Conservation (phyloP, 441 rosid genomes). For the Bruguiera hainesii region DNA sequence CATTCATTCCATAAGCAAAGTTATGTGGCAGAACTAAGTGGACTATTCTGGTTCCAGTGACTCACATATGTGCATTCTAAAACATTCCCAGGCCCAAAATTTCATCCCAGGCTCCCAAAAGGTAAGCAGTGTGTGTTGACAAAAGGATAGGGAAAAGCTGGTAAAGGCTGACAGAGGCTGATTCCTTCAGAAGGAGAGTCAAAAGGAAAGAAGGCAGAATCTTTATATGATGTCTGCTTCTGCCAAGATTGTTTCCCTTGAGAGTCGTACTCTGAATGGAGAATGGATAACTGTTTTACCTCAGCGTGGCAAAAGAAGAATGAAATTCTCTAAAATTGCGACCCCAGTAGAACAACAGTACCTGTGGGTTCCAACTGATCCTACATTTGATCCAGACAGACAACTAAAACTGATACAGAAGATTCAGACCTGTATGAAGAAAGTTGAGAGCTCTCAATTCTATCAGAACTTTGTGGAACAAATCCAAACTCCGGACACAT, state of each 20-base stretch:
- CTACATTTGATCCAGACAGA: conserved; percentile 34
- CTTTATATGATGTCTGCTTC: conserved; percentile 40
- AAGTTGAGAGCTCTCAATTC: conserved; percentile 52
- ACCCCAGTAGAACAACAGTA: conserved; percentile 29
- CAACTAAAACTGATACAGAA: conserved; percentile 50
- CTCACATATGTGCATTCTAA: neutral
- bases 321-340: conserved; percentile 24
- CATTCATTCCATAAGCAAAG: neutral
- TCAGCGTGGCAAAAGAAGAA: conserved; percentile 43
- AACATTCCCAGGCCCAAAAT: neutral
- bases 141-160: neutral
- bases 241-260: conserved; percentile 25
- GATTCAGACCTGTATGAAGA: conserved; percentile 44
- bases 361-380: conserved; percentile 55
- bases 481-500: conserved; percentile 44
- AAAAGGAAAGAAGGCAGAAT: neutral
- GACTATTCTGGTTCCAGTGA: neutral
- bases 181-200: too few species aligned
- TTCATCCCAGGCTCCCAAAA: neutral
- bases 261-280: conserved; percentile 30
- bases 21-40: neutral
- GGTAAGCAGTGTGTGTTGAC: neutral
- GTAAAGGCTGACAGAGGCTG: too few species aligned
- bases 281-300: conserved; percentile 77
- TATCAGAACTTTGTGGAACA: conserved; percentile 49